phyloP scores from a whole-genome alignment of 352 stramenopile genomes.

The Plasmopara viticola region DNA sequence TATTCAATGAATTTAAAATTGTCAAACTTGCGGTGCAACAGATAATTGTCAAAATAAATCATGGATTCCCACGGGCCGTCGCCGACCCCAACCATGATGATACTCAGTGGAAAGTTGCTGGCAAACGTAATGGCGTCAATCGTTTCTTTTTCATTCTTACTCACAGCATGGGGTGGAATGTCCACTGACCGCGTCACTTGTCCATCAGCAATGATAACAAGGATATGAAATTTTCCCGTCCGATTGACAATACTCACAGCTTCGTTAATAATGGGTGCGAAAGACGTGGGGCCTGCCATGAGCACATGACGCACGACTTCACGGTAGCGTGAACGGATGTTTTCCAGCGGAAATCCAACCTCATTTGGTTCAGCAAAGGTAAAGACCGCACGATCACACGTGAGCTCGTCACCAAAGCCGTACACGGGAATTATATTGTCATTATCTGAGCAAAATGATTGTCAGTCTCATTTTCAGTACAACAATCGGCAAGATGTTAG shows the following conservation, averaged over 20 bases:
- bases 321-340: slow-evolving; percentile 61
- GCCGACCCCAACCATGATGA: slow-evolving; percentile 77
- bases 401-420: slow-evolving; percentile 80
- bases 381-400: slow-evolving; percentile 73
- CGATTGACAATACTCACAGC: slow-evolving; percentile 74
- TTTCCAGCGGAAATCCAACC: slow-evolving; percentile 55
- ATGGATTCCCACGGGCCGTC: slow-evolving; percentile 79
- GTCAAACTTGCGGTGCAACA: slow-evolving; percentile 74
- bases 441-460: slow-evolving; percentile 43
- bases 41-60: slow-evolving; percentile 77
- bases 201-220: slow-evolving; percentile 84
- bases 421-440: slow-evolving; percentile 82
- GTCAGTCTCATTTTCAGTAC: neutral
- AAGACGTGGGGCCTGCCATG: slow-evolving; percentile 80
- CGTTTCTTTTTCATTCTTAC: slow-evolving; percentile 85
- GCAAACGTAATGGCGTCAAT: slow-evolving; percentile 78
- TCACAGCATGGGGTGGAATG: slow-evolving; percentile 61
- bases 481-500: slow-evolving; percentile 2
- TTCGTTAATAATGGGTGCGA: slow-evolving; percentile 82
- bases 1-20: slow-evolving; percentile 88
- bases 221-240: slow-evolving; percentile 77
- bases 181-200: slow-evolving; percentile 82
- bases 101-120: slow-evolving; percentile 73
- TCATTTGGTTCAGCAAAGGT: slow-evolving; percentile 40
- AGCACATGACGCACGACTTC: slow-evolving; percentile 63